Conservation (phyloP, 169 alveolate species). For the Cryptosporidium tyzzeri region DNA sequence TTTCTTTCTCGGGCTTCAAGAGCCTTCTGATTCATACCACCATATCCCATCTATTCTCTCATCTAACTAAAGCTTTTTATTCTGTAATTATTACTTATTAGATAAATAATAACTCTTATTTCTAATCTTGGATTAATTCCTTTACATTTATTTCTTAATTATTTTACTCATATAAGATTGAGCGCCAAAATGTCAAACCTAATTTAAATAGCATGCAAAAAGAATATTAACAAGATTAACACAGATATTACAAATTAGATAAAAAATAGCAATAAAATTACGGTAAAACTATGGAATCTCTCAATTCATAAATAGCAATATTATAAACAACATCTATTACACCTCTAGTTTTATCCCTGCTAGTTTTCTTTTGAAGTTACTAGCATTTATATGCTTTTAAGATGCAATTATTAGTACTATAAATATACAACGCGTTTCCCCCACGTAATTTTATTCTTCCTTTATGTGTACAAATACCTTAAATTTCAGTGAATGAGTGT, state of each 20-base stretch:
- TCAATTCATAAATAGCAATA: not conserved
- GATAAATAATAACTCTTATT: not conserved
- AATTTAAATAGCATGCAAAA: slow-evolving; percentile 4
- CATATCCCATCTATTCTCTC: slow-evolving; percentile 57
- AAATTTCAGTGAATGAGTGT: too few species aligned
- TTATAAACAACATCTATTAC: not conserved
- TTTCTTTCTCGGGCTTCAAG: slow-evolving; percentile 74
- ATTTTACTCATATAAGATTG: not conserved
- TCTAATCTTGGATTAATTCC: not conserved
- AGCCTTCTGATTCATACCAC: slow-evolving; percentile 71
- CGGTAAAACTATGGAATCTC: not conserved
- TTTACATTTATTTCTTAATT: not conserved
- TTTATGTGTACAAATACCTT: not conserved
- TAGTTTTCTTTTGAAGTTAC: not conserved
- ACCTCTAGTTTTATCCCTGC: not conserved
- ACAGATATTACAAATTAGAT: not conserved
- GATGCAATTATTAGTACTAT: not conserved
- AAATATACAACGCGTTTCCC: not conserved
- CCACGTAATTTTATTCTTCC: too few species aligned
- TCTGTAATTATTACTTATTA: not conserved
- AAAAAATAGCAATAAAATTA: not conserved
- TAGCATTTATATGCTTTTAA: not conserved
- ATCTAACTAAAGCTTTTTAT: not conserved
- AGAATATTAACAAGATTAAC: not conserved
- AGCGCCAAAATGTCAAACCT: not conserved